Evolutionary conservation across 75 land plant genomes (phyloP), one percentile per base, ranked within the genome.

Genomic region (Pinus albicaulis): DNA sequence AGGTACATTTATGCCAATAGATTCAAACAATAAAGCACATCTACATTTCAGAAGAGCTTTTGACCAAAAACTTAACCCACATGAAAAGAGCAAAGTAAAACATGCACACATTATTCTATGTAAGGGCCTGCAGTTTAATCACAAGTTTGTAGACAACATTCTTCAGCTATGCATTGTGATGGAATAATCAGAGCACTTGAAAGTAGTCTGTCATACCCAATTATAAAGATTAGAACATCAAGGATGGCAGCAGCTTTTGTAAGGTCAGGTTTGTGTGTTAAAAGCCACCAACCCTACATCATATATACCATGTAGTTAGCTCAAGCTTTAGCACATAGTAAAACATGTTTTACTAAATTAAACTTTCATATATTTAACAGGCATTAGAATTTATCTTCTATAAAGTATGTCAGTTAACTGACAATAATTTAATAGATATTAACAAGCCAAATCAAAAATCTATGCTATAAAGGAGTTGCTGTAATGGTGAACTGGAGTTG

Each of bases 201-300:
- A 13, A 41, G 48, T 19, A 68, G 5, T 10, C n/a, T n/a, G 4
- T 23, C 80, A 38, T 89, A 96, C 99, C 99, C 99, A 53, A 84
- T 77, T 22, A 94, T 19, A 81, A 96, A 96, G 2, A 94, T 76
- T 12, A 92, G 66, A 73, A 89, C 82, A 78, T 92, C 92, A 71
- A 89, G 80, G 55, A 81, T 36, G 25, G 90, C 82, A 76, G 93
- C 90, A 57, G 82, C 80, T 76, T 70, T 83, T 57, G 95, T 82
- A 41, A 96, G 71, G 62, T 87, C 90, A 77, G 86, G 91, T 57
- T 84, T 74, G 66, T 96, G 86, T 38, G 24, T 71, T 77, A 96
- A 78, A 81, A 96, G 94, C 99, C 99, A 96, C 99, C 99, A 92
- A 76, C 91, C 99, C 99, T 94, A 73, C 41, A 66, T 65, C 71